These are phyloP conservation scores for Arxiozyma heterogenica DNA, from an alignment of 1,139 yeast species.

Conservation along the genomic window DNA sequence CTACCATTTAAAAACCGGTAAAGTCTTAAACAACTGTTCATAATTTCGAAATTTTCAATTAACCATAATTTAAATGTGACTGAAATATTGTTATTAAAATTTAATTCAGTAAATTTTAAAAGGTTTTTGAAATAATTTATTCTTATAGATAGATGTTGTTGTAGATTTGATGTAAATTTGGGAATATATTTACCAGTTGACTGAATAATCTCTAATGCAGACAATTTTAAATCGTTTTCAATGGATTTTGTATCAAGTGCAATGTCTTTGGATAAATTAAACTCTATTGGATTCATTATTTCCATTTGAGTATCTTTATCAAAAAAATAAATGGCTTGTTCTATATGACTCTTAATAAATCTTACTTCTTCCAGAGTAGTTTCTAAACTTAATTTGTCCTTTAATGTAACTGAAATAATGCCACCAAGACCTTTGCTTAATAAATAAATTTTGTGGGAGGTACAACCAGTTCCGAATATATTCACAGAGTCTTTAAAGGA, in stretches of 20 bases:
- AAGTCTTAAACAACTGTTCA: slow-evolving; percentile 38
- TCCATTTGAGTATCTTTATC: slow-evolving; percentile 20
- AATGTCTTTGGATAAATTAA: slow-evolving; percentile 38
- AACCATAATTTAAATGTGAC: slow-evolving; percentile 22
- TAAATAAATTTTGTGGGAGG: slow-evolving; percentile 42
- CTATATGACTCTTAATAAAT: slow-evolving; percentile 60
- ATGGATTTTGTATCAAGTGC: slow-evolving; percentile 34
- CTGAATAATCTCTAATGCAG: slow-evolving; percentile 47
- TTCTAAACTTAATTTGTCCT: slow-evolving; percentile 12
- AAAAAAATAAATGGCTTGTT: slow-evolving; percentile 62
- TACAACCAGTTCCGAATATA: slow-evolving; percentile 56
- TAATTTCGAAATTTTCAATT: slow-evolving; percentile 40
- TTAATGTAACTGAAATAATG: slow-evolving; percentile 46
- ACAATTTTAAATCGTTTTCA: slow-evolving; percentile 40
- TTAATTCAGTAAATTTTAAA: slow-evolving; percentile 38
- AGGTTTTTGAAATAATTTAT: slow-evolving; percentile 36
- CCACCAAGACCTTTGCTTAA: slow-evolving; percentile 54
- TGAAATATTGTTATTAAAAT: slow-evolving; percentile 37
- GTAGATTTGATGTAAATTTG: slow-evolving; percentile 34
- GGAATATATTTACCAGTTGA: slow-evolving; percentile 42
- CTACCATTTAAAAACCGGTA: slow-evolving; percentile 32
- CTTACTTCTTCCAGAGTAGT: slow-evolving; percentile 20
- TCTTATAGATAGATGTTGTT: slow-evolving; percentile 39
- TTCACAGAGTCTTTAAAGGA: slow-evolving; percentile 45
- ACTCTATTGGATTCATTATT: slow-evolving; percentile 43